Evolutionary conservation across 1,284 basidiomycete species (phyloP).

Genomic region (Veloboletus limbatus): DNA sequence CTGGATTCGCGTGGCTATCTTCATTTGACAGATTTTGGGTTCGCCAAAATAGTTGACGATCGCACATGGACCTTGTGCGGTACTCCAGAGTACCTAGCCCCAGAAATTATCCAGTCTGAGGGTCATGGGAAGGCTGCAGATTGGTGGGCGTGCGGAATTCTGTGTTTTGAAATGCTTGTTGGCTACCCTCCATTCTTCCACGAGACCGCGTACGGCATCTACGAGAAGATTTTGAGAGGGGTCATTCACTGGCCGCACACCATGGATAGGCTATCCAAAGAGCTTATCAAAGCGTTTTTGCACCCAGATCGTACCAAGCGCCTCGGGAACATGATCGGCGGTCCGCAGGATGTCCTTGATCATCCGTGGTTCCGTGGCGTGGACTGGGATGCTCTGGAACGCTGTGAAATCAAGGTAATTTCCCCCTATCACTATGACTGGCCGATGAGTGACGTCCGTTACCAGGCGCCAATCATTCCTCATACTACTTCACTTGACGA

Average conservation of each 20-base stretch:
- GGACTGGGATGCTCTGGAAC: constrained; percentile 81
- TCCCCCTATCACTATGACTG: constrained; percentile 4
- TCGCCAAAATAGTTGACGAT: constrained; percentile 97
- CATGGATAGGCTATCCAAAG: constrained; percentile 76
- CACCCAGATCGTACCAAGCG: constrained; percentile 93
- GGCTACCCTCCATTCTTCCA: constrained; percentile 94
- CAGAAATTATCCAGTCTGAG: constrained; percentile 94
- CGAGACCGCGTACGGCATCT: constrained; percentile 89
- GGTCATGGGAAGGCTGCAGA: constrained; percentile 98
- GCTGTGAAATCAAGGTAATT: constrained; percentile 71
- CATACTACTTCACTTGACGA: constrained; percentile 75
- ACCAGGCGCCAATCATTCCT: constrained; percentile 77
- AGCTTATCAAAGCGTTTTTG: constrained; percentile 81
- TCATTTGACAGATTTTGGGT: constrained; percentile 97
- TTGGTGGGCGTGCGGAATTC: constrained; percentile 98
- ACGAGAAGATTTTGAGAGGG: constrained; percentile 93
- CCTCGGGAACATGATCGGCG: constrained; percentile 91
- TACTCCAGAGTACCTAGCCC: constrained; percentile 95
- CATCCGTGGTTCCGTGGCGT: constrained; percentile 96
- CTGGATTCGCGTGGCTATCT: constrained; percentile 95
- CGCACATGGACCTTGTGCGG: constrained; percentile 99
- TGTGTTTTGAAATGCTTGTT: constrained; percentile 98
- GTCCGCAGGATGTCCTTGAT: constrained; percentile 88
- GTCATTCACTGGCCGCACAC: constrained; percentile 90
- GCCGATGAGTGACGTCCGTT: constrained; percentile 10